A percentile compares a stretch with the other conserved stretches of the same genome.
These are phyloP conservation scores for Quercus dentata DNA, from an alignment of 306 rosid genomes.

Conservation along the genomic window DNA sequence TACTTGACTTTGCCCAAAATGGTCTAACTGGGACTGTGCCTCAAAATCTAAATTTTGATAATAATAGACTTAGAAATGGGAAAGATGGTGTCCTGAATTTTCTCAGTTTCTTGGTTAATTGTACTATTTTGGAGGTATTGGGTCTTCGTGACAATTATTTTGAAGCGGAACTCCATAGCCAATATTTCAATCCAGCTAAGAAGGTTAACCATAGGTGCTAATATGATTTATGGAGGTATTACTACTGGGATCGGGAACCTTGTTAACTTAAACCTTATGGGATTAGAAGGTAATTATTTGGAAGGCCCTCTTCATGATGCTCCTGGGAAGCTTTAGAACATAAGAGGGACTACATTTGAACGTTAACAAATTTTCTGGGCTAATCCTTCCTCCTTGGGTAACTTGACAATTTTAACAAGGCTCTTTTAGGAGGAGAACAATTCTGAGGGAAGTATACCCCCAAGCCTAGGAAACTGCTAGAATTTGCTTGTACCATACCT, in stretches of 20 bases:
- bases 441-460: constrained; percentile 36
- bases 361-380: constrained; percentile 26
- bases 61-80: constrained; percentile 33
- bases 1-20: constrained; percentile 42
- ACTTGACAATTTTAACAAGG: constrained; percentile 20
- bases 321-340: constrained; percentile 27
- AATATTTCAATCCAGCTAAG: constrained; percentile 26
- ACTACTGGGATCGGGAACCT: constrained; percentile 33
- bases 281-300: constrained; percentile 29
- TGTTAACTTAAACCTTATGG: constrained; percentile 11
- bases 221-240: not conserved
- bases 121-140: constrained; percentile 17
- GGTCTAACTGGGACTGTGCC: constrained; percentile 36
- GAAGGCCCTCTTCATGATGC: constrained; percentile 19
- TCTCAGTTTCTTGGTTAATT: constrained; percentile 31
- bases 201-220: constrained; percentile 2
- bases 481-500: constrained; percentile 21
- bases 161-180: constrained; percentile 30
- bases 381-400: constrained; percentile 41
- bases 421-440: constrained; percentile 25
- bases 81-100: constrained; percentile 21
- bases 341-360: constrained; percentile 17
- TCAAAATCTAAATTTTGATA: constrained; percentile 23
- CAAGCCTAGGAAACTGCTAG: constrained; percentile 32
- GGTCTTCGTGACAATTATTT: constrained; percentile 15